phyloP scores from a whole-genome alignment of 257 asterid genomes.

The Penstemon eatonii region DNA sequence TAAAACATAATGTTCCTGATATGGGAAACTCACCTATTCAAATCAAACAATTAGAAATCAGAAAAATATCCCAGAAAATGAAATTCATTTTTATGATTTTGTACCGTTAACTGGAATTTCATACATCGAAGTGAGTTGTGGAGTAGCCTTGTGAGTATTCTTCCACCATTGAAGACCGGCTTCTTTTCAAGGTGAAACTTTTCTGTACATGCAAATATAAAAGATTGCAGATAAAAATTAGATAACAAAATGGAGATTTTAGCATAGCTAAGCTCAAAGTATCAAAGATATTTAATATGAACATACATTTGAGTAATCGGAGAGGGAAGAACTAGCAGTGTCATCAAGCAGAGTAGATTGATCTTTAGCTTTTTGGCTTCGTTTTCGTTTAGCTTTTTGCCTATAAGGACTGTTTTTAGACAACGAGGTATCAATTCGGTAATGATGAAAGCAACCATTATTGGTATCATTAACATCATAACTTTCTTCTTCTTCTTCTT shows the following conservation, averaged over 20 bases:
- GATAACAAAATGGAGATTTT: too few species aligned
- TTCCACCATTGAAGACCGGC: constrained; percentile 36
- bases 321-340: constrained; percentile 83
- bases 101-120: not conserved
- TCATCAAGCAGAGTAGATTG: constrained; percentile 73
- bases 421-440: not conserved
- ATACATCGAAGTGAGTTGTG: constrained; percentile 69
- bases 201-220: constrained; percentile 39
- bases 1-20: constrained; percentile 49
- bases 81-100: not conserved
- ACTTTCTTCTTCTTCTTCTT: not conserved
- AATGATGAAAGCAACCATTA: too few species aligned
- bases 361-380: constrained; percentile 35
- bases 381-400: constrained; percentile 38
- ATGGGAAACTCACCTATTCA: constrained; percentile 53
- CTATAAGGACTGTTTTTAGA: constrained; percentile 8
- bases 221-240: too few species aligned
- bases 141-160: constrained; percentile 85
- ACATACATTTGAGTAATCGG: constrained; percentile 59
- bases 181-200: constrained; percentile 28
- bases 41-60: too few species aligned
- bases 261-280: too few species aligned
- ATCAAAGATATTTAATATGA: not conserved
- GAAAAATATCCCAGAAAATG: too few species aligned
- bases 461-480: too few species aligned